These are phyloP conservation scores for Annulohypoxylon truncatum DNA, from an alignment of 2,329 filamentous ascomycete genomes.

Conservation along the genomic window DNA sequence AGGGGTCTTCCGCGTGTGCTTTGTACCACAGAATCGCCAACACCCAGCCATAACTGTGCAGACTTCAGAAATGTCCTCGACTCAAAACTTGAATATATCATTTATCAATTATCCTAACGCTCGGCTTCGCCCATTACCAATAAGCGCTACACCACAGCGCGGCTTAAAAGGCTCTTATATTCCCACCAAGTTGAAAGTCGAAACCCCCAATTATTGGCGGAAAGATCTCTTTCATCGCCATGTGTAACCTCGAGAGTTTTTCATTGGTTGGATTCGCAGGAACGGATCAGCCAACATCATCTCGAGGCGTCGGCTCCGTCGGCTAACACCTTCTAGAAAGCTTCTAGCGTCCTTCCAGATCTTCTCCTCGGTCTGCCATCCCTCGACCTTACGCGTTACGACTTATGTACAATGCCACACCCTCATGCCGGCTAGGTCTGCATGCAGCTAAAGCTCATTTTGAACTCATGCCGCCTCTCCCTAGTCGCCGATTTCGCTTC, in stretches of 20 bases:
- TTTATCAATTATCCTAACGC: background rate
- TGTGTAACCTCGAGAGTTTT: conserved; percentile 30
- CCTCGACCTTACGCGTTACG: conserved; percentile 12
- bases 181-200: background rate
- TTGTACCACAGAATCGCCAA: conserved; percentile 4
- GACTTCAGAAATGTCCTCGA: background rate
- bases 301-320: conserved; percentile 26
- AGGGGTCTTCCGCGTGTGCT: conserved; percentile 22
- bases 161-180: background rate
- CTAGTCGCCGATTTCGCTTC: conserved; percentile 33
- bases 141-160: background rate
- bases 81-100: background rate
- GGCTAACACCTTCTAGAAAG: conserved; percentile 44
- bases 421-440: background rate
- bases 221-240: conserved; percentile 14
- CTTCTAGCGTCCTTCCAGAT: conserved; percentile 43
- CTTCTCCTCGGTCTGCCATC: conserved; percentile 26
- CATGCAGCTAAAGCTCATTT: background rate
- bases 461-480: background rate
- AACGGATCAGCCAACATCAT: conserved; percentile 31
- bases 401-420: conserved; percentile 14
- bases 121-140: background rate
- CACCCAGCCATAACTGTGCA: background rate
- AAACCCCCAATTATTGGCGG: background rate
- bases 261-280: conserved; percentile 43